phyloP scores from a whole-genome alignment of 1,139 yeast species.

The Saccharomyces hybrid region DNA sequence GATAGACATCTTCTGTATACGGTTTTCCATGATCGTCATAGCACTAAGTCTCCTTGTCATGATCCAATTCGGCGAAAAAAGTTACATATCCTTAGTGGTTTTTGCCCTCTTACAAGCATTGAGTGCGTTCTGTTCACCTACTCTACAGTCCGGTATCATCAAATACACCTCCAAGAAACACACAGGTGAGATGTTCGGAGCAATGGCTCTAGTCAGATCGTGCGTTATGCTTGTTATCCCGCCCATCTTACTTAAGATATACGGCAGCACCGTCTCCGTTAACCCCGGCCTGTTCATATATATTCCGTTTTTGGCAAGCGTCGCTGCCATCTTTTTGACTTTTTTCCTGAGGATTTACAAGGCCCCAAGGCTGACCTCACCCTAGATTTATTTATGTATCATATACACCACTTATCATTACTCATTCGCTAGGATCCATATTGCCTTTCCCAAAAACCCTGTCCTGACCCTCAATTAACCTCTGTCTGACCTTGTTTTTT shows the following conservation, averaged over 20 bases:
- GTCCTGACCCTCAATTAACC: not conserved
- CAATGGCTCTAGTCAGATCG: slow-evolving; percentile 41
- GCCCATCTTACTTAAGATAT: slow-evolving; percentile 34
- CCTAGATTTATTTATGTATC: not conserved
- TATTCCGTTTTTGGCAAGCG: slow-evolving; percentile 14
- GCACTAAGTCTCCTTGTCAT: slow-evolving; percentile 28
- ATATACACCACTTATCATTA: not conserved
- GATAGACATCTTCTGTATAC: slow-evolving; percentile 43
- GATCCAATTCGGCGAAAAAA: slow-evolving; percentile 9
- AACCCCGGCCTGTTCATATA: slow-evolving; percentile 29
- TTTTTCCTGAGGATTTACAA: slow-evolving; percentile 14
- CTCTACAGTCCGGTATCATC: slow-evolving; percentile 39
- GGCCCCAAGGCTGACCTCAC: slow-evolving; percentile 6
- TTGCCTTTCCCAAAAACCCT: not conserved
- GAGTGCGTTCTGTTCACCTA: slow-evolving; percentile 38
- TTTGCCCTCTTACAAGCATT: slow-evolving; percentile 33
- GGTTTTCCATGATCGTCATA: slow-evolving; percentile 34
- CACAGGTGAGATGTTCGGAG: slow-evolving; percentile 48
- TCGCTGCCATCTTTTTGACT: slow-evolving; percentile 15
- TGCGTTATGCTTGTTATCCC: slow-evolving; percentile 37
- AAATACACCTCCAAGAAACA: slow-evolving; percentile 41
- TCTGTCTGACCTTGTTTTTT: not conserved
- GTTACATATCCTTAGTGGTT: slow-evolving; percentile 12
- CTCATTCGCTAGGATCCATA: not conserved
- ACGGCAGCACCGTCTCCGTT: slow-evolving; percentile 33